phyloP scores from a whole-genome alignment of 768 basidiomycete species.

The Tylopilus subfusipes region DNA sequence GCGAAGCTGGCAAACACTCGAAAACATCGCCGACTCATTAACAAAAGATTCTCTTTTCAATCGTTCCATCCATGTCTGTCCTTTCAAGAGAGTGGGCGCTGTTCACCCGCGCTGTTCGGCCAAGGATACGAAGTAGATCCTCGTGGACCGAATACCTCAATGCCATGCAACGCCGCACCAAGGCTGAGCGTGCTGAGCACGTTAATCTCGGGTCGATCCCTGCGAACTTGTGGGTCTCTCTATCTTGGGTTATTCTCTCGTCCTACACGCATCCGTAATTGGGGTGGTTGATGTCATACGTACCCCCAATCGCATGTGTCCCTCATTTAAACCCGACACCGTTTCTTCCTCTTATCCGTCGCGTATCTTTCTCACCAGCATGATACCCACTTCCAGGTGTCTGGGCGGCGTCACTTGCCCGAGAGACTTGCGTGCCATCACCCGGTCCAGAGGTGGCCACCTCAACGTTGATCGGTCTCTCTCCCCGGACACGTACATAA shows the following conservation, averaged over 20 bases:
- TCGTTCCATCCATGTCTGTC: not conserved
- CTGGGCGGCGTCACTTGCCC: conserved; percentile 41
- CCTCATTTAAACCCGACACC: conserved; percentile 7
- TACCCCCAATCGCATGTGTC: not conserved
- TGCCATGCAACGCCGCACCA: not conserved
- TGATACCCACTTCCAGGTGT: conserved; percentile 30
- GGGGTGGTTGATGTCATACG: conserved; percentile 24
- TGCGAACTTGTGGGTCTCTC: not conserved
- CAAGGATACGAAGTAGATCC: not conserved
- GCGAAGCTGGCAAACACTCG: not conserved
- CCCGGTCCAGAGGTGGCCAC: conserved; percentile 36
- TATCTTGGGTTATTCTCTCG: not conserved
- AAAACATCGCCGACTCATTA: not conserved
- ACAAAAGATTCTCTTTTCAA: not conserved
- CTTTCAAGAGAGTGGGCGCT: not conserved
- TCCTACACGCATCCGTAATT: not conserved
- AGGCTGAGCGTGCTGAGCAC: not conserved
- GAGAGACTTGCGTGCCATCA: conserved; percentile 31
- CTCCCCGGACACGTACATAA: conserved; percentile 33
- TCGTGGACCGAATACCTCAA: not conserved
- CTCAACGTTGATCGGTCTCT: conserved; percentile 31
- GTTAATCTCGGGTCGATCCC: not conserved
- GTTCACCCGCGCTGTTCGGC: not conserved
- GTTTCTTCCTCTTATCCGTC: not conserved
- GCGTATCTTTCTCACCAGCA: conserved; percentile 1